phyloP scores from a whole-genome alignment of 257 asterid species.

The Buddleja alternifolia region DNA sequence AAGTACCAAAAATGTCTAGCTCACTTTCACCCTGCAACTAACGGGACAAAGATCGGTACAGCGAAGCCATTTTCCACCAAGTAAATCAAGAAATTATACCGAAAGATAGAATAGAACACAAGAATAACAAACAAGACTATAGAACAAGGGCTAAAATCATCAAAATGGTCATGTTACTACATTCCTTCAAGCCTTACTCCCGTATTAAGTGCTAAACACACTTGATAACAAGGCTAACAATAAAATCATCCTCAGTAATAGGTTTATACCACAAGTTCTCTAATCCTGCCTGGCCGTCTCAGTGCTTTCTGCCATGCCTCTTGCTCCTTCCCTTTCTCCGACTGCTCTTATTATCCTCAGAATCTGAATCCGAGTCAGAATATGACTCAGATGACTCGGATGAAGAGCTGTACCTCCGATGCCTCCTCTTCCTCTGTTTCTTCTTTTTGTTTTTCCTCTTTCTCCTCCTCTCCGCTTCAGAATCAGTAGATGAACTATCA shows the following conservation, averaged over 20 bases:
- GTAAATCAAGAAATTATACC: background rate
- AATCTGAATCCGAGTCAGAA: conserved; percentile 84
- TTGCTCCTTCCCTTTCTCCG: conserved; percentile 66
- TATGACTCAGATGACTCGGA: conserved; percentile 59
- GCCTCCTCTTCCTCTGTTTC: conserved; percentile 67
- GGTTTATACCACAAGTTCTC: background rate
- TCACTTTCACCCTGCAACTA: background rate
- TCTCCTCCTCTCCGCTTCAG: conserved; percentile 93
- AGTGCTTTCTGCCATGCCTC: conserved; percentile 50
- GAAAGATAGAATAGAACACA: background rate
- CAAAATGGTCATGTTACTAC: conserved; percentile 2
- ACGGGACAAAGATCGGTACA: background rate
- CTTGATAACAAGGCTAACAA: background rate
- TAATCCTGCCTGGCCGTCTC: conserved; percentile 4
- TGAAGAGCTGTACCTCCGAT: conserved; percentile 59
- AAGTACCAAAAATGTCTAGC: background rate
- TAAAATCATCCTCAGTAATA: background rate
- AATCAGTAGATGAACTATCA: conserved; percentile 68
- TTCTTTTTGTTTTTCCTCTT: conserved; percentile 65
- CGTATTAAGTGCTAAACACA: background rate
- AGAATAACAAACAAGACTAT: background rate
- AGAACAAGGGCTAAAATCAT: background rate
- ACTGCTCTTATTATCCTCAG: conserved; percentile 73
- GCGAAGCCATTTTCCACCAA: background rate
- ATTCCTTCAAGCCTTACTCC: background rate